Conservation (phyloP, 441 rosid genomes). For the Croton laevigatus region DNA sequence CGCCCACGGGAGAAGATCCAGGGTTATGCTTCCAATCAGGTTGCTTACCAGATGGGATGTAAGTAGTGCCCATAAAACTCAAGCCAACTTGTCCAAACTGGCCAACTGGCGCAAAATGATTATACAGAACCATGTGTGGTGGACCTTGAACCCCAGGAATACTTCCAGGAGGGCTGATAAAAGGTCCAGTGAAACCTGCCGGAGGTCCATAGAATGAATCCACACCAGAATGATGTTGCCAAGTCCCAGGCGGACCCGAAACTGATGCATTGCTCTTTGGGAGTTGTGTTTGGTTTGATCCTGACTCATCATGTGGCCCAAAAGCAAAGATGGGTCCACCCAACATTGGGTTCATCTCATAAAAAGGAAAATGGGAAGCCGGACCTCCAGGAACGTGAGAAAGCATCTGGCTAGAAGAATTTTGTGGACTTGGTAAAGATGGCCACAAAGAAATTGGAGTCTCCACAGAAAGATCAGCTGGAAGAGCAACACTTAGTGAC, state of each 20-base stretch:
- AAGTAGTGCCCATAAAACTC: constrained; percentile 97
- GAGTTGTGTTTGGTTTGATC: constrained; percentile 57
- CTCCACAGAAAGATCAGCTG: constrained; percentile 96
- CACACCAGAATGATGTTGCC: constrained; percentile 87
- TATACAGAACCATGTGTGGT: constrained; percentile 93
- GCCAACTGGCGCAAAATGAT: constrained; percentile 98
- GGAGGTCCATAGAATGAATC: constrained; percentile 95
- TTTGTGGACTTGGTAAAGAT: constrained; percentile 71
- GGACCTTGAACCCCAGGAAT: constrained; percentile 91
- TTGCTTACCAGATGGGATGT: constrained; percentile 91
- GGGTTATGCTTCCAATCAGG: constrained; percentile 96
- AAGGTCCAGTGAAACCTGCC: constrained; percentile 83
- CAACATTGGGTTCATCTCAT: constrained; percentile 89
- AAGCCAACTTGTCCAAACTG: constrained; percentile 93
- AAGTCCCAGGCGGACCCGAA: constrained; percentile 65
- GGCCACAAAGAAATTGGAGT: constrained; percentile 88
- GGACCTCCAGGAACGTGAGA: constrained; percentile 84
- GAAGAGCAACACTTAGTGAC: constrained; percentile 82
- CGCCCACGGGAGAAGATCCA: constrained; percentile 51
- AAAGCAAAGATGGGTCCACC: constrained; percentile 86
- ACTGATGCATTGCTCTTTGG: constrained; percentile 67
- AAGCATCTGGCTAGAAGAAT: constrained; percentile 72
- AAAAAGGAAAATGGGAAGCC: constrained; percentile 81
- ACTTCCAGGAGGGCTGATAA: constrained; percentile 80
- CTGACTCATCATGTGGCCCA: constrained; percentile 82